phyloP scores from a whole-genome alignment of 371 early-diverging fungal genomes.

The Circinella umbellata region DNA sequence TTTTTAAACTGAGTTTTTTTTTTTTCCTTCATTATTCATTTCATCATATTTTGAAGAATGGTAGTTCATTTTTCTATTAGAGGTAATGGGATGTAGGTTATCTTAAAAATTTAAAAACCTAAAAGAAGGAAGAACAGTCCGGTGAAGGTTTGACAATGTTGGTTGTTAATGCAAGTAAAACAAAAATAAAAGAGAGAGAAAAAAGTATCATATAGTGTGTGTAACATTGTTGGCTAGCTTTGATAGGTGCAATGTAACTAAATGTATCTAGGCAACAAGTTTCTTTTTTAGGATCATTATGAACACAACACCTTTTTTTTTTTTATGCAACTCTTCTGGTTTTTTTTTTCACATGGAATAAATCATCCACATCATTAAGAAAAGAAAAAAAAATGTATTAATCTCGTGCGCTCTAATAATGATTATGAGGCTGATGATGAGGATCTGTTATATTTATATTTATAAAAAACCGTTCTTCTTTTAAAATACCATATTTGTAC shows the following conservation, averaged over 20 bases:
- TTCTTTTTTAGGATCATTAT: not conserved
- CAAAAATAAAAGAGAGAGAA: too few species aligned
- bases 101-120: too few species aligned
- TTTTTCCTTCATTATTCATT: too few species aligned
- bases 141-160: too few species aligned
- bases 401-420: too few species aligned
- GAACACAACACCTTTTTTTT: not conserved
- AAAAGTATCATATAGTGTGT: not conserved
- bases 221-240: not conserved
- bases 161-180: too few species aligned
- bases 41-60: not conserved
- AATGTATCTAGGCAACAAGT: not conserved
- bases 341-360: constrained; percentile 6
- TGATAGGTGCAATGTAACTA: not conserved
- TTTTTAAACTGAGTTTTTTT: too few species aligned
- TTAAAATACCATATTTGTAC: not conserved
- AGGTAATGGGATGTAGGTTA: not conserved
- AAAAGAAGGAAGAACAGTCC: too few species aligned
- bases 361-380: not conserved
- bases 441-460: too few species aligned
- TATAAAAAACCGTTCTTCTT: not conserved
- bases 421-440: too few species aligned
- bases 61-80: not conserved
- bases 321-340: not conserved
- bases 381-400: too few species aligned